These are phyloP conservation scores for Lagenidium giganteum DNA, from an alignment of 352 stramenopile genomes.

Conservation along the genomic window DNA sequence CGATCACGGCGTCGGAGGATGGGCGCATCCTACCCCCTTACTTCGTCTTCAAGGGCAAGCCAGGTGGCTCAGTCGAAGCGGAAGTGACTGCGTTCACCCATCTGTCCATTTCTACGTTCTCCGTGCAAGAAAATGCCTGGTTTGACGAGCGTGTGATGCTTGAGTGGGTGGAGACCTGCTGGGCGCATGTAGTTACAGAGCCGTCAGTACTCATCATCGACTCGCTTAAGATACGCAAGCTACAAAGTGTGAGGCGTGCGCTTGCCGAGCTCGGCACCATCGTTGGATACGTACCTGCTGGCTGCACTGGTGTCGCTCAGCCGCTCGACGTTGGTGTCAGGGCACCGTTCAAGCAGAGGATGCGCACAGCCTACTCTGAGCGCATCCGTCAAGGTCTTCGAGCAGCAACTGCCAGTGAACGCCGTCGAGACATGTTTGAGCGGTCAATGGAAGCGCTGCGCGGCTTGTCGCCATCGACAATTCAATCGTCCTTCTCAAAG, in stretches of 20 bases:
- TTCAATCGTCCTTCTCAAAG: too few relatives aligned
- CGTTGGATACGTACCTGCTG: conserved; percentile 4
- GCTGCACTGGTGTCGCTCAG: conserved; percentile 4
- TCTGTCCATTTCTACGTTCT: conserved; percentile 1
- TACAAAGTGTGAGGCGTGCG: neutral
- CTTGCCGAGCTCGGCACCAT: conserved; percentile 6
- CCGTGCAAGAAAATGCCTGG: conserved; percentile 10
- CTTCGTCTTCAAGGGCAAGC: conserved; percentile 13
- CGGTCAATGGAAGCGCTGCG: too few relatives aligned
- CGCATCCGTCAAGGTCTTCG: neutral
- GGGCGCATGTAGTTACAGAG: conserved; percentile 2
- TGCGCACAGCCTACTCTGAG: neutral
- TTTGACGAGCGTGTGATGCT: conserved; percentile 13
- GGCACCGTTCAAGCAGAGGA: conserved; percentile 2
- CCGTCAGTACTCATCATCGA: conserved; percentile 9
- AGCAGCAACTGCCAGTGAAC: neutral
- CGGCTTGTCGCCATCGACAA: too few relatives aligned
- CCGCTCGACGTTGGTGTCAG: conserved; percentile 11
- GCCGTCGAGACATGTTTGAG: conserved; percentile 8
- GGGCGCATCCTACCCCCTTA: conserved; percentile 5
- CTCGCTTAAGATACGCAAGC: conserved; percentile 7
- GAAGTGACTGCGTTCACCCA: conserved; percentile 5
- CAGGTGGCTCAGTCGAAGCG: neutral
- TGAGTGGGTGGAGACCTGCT: conserved; percentile 10
- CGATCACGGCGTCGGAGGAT: neutral